phyloP scores from a whole-genome alignment of 306 rosid genomes.

The Heteromeles arbutifolia region DNA sequence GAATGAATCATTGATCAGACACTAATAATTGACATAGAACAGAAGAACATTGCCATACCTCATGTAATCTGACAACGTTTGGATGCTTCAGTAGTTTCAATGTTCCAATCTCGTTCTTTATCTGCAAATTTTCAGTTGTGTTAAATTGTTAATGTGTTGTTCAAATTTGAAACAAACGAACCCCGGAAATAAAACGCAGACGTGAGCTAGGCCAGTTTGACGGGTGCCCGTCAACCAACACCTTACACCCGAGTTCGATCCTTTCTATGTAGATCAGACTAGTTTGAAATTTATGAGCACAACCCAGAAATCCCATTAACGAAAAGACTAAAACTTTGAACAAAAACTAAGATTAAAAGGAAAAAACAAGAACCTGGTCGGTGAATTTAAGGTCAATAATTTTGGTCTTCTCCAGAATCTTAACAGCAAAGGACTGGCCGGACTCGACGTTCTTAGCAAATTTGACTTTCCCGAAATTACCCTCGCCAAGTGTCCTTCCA shows the following conservation, averaged over 20 bases:
- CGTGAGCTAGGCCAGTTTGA: rapidly evolving
- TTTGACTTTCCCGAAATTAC: conserved; percentile 87
- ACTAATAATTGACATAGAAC: background rate
- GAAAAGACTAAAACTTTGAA: background rate
- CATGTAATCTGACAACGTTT: conserved; percentile 68
- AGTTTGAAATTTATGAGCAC: background rate
- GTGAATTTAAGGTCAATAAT: conserved; percentile 53
- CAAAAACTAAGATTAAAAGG: background rate
- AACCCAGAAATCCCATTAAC: background rate
- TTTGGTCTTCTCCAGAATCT: conserved; percentile 64
- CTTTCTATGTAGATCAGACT: rapidly evolving
- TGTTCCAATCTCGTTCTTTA: conserved; percentile 80
- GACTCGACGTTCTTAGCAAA: conserved; percentile 52
- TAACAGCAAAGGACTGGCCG: conserved; percentile 60
- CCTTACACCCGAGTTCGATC: too few species aligned
- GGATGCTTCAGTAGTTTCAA: conserved; percentile 87
- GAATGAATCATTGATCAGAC: background rate
- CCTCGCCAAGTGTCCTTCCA: conserved; percentile 78
- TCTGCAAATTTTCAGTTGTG: conserved; percentile 38
- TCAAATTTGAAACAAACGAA: background rate
- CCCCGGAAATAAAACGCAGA: background rate
- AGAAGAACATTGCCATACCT: conserved; percentile 35
- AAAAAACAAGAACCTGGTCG: conserved; percentile 44
- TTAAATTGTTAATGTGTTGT: background rate
- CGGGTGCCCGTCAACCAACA: too few species aligned